Conservation (phyloP, 441 rosid species). For the Syzygium malaccense region DNA sequence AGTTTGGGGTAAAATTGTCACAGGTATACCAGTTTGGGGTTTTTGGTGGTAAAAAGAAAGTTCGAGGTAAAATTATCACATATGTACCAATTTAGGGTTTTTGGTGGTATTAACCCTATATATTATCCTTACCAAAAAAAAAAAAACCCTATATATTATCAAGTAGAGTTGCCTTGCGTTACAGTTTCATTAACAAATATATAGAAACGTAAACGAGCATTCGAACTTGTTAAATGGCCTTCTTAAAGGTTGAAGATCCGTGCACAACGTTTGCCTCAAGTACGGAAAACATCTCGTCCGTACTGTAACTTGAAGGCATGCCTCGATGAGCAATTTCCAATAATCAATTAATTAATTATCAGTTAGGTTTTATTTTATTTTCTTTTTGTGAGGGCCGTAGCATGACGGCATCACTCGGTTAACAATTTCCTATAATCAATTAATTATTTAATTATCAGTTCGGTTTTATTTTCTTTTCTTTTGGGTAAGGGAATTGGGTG, state of each 20-base stretch:
- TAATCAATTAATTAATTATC: not conserved
- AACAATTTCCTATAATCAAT: not conserved
- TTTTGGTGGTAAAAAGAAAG: too few species aligned
- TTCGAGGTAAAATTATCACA: too few species aligned
- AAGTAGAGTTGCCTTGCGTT: not conserved
- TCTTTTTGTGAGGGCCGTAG: not conserved
- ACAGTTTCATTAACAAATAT: not conserved
- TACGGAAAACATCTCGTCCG: not conserved
- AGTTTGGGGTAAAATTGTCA: too few species aligned
- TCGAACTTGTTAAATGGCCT: not conserved
- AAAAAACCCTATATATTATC: too few species aligned
- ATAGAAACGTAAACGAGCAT: not conserved
- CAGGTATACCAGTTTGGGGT: too few species aligned
- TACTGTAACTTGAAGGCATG: not conserved
- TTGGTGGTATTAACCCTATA: too few species aligned
- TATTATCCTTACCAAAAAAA: too few species aligned
- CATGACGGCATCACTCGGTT: not conserved
- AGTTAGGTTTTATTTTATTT: not conserved
- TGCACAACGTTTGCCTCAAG: not conserved
- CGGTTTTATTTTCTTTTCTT: not conserved
- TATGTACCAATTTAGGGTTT: too few species aligned
- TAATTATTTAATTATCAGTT: not conserved
- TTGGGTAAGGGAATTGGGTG: too few species aligned
- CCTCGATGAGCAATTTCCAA: not conserved
- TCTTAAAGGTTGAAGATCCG: not conserved